Base-by-base conservation (phyloP, 768 basidiomycete genomes). In the Megacollybia marginata region DNA sequence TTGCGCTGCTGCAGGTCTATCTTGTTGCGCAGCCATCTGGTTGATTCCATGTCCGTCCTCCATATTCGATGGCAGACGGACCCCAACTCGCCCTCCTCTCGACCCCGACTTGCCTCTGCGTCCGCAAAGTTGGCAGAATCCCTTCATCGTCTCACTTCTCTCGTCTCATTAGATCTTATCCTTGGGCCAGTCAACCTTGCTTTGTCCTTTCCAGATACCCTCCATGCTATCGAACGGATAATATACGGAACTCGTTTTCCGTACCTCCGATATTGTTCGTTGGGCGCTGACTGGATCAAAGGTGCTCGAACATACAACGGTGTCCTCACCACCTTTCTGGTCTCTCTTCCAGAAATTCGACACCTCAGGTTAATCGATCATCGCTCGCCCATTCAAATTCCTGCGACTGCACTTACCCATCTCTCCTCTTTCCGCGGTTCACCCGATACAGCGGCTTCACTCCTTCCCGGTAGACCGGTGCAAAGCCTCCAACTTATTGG, bases 381-480 rank as follows among this genome's bases (percentile, higher is more conserved):
- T 53, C 66, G 68, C 51, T 56, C 69, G 33, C 58, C 67, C 8
- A 65, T 82, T 28, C 52, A 58, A 47, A 65, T 81, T 28, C 64
- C 69, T 7, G 57, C 69, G n/a, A 49, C 57, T 49, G 72, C 75
- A 47, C 66, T 84, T 16, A 76, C 78, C 5, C 54, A 53, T 44
- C 71, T 86, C 19, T 56, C 69, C 11, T 71, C 72, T 47, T 84
- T 83, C 71, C 78, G 80, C 49, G 83, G 83, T 51, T 71, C 74
- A 33, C 73, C 81, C 49, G 70, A 71, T 58, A 69, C 76, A n/a
- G 82, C 82, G 2, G 80, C 80, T 44, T 63, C 69, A 15, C 57
- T 85, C 44, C 73, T 84, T 47, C 83, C 82, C 5, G 80, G 80
- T 16, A 68, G 83, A 18, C 80, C 81, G 3, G 75, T 85, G 23